These are phyloP conservation scores for Myxozyma nipponensis DNA, from an alignment of 805 yeast species.

Conservation along the genomic window DNA sequence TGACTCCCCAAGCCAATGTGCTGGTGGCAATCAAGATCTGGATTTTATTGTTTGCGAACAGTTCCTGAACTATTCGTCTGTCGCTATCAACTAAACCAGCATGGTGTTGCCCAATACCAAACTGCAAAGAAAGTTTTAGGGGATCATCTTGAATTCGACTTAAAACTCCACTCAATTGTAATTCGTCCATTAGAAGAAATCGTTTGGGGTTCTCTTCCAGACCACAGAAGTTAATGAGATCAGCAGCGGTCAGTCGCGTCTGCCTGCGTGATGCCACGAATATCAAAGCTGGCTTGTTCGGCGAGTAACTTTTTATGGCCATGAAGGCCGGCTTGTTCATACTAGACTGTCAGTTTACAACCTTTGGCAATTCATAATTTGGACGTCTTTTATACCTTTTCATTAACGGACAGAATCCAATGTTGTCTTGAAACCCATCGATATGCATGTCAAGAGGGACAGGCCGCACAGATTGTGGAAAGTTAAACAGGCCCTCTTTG, in stretches of 20 bases:
- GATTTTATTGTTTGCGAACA: constrained; percentile 65
- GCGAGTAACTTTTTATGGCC: constrained; percentile 90
- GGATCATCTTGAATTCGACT: constrained; percentile 76
- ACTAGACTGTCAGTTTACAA: constrained; percentile 35
- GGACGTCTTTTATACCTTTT: constrained; percentile 36
- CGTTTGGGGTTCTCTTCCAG: constrained; percentile 72
- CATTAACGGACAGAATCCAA: constrained; percentile 81
- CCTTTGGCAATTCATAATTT: background rate
- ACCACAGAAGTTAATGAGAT: constrained; percentile 73
- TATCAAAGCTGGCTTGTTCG: constrained; percentile 75
- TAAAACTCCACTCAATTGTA: constrained; percentile 52
- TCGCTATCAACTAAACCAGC: constrained; percentile 77
- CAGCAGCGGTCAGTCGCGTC: constrained; percentile 74
- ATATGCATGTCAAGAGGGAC: constrained; percentile 84
- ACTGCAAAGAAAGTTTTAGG: constrained; percentile 63
- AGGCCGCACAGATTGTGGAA: constrained; percentile 78
- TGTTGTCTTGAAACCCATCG: constrained; percentile 78
- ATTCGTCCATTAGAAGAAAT: constrained; percentile 62
- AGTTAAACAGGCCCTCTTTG: constrained; percentile 66
- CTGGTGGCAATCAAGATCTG: constrained; percentile 75
- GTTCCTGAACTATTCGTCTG: constrained; percentile 62
- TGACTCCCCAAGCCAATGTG: constrained; percentile 87
- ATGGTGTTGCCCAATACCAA: constrained; percentile 79
- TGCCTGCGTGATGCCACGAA: constrained; percentile 83
- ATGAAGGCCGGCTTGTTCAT: constrained; percentile 87